phyloP scores from a whole-genome alignment of 805 yeast species.

The Barnettozyma siamensis region DNA sequence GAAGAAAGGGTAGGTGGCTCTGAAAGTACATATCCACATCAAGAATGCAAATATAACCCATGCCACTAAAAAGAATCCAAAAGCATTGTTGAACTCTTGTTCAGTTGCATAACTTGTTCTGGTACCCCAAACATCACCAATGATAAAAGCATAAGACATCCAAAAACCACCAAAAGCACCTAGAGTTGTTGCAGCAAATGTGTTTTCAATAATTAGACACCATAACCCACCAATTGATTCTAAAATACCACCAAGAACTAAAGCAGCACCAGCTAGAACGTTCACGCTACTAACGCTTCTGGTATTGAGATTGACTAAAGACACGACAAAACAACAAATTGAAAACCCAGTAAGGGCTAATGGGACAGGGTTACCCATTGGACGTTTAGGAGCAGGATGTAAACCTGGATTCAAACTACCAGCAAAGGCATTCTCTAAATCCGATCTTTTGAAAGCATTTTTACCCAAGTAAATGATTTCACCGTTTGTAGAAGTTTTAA shows the following conservation, averaged over 20 bases:
- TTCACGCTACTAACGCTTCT: conserved; percentile 60
- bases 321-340: conserved; percentile 47
- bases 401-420: conserved; percentile 44
- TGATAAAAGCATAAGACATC: conserved; percentile 67
- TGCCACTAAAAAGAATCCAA: conserved; percentile 55
- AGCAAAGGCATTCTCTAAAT: conserved; percentile 58
- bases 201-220: conserved; percentile 71
- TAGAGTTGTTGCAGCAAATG: conserved; percentile 60
- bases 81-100: conserved; percentile 41
- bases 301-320: conserved; percentile 57
- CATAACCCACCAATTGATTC: conserved; percentile 71
- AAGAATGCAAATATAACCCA: conserved; percentile 62
- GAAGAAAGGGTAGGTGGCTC: conserved; percentile 55
- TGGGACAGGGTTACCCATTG: conserved; percentile 72
- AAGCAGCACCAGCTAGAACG: conserved; percentile 58
- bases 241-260: conserved; percentile 68
- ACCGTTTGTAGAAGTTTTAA: conserved; percentile 28
- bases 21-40: conserved; percentile 50
- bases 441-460: conserved; percentile 42
- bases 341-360: conserved; percentile 70
- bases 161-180: conserved; percentile 63
- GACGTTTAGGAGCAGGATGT: conserved; percentile 41
- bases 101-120: conserved; percentile 41
- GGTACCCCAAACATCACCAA: conserved; percentile 53
- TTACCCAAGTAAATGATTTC: conserved; percentile 36